Evolutionary conservation across 306 rosid genomes (phyloP).

Genomic region (Cucurbita moschata): DNA sequence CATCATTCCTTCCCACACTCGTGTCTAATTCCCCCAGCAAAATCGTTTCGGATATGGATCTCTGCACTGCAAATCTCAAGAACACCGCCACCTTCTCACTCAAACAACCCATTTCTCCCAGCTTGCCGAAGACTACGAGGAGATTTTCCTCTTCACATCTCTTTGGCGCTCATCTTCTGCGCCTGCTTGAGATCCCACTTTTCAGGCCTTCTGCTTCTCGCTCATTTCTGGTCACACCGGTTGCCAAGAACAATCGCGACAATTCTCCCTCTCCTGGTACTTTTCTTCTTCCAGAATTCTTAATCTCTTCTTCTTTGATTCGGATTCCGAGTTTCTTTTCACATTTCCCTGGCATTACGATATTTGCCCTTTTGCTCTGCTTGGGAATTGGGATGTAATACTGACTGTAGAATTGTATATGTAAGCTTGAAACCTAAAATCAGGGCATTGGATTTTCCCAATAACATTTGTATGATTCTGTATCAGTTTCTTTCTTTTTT

Average conservation of each 20-base stretch:
- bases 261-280: constrained; percentile 43
- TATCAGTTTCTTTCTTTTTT: too few species aligned
- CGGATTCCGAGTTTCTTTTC: neutral
- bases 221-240: constrained; percentile 32
- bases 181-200: constrained; percentile 30
- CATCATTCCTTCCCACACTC: neutral
- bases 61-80: constrained; percentile 40
- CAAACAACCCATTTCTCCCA: constrained; percentile 33
- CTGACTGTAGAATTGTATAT: neutral
- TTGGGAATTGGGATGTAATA: neutral
- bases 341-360: neutral
- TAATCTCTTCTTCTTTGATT: neutral
- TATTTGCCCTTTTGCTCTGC: neutral
- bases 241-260: constrained; percentile 53
- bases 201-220: constrained; percentile 21
- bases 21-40: neutral
- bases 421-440: neutral
- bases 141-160: constrained; percentile 13
- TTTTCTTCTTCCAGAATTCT: neutral
- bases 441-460: neutral
- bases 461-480: too few species aligned
- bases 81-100: constrained; percentile 21
- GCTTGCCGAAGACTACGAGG: constrained; percentile 13
- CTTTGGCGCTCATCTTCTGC: constrained; percentile 19
- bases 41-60: constrained; percentile 47